Conservation (phyloP, 2,329 filamentous ascomycete genomes). For the Fusarium buxicola region DNA sequence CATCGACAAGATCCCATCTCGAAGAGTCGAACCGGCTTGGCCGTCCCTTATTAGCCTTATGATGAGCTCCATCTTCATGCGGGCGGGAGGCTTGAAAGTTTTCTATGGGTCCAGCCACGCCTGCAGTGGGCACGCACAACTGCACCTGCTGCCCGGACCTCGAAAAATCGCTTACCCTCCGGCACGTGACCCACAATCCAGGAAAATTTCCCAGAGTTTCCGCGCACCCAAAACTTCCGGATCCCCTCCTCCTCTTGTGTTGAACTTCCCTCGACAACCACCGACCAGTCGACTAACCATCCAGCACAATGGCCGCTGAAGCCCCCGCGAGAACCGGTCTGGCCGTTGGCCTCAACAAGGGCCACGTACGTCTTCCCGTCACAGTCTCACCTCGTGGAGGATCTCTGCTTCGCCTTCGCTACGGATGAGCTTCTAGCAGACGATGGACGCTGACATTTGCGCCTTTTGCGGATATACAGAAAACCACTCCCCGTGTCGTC, state of each 20-base stretch:
- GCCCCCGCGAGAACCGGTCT: slow-evolving; percentile 68
- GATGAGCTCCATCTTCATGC: background rate
- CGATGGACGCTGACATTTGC: slow-evolving; percentile 71
- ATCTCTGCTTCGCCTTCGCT: slow-evolving; percentile 66
- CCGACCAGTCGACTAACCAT: slow-evolving; percentile 48
- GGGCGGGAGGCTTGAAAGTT: too few relatives aligned
- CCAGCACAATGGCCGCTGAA: slow-evolving; percentile 69
- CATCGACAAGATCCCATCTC: background rate
- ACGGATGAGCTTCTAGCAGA: slow-evolving; percentile 57
- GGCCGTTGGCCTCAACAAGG: slow-evolving; percentile 71
- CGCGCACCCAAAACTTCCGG: slow-evolving; percentile 40
- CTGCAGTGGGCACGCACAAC: too few relatives aligned
- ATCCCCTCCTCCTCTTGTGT: slow-evolving; percentile 22
- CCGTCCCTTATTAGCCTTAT: background rate
- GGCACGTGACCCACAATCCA: slow-evolving; percentile 49
- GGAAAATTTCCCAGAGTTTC: slow-evolving; percentile 33
- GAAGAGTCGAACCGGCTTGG: background rate
- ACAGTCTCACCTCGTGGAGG: slow-evolving; percentile 80
- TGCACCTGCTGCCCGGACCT: too few relatives aligned
- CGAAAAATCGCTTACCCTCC: slow-evolving; percentile 40
- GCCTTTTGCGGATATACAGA: slow-evolving; percentile 65
- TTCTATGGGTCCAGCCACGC: too few relatives aligned
- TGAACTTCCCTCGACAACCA: slow-evolving; percentile 43
- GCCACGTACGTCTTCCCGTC: slow-evolving; percentile 67
- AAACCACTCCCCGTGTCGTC: slow-evolving; percentile 82